phyloP scores from a whole-genome alignment of 2,329 filamentous ascomycete species.

The Aureobasidium sp. region DNA sequence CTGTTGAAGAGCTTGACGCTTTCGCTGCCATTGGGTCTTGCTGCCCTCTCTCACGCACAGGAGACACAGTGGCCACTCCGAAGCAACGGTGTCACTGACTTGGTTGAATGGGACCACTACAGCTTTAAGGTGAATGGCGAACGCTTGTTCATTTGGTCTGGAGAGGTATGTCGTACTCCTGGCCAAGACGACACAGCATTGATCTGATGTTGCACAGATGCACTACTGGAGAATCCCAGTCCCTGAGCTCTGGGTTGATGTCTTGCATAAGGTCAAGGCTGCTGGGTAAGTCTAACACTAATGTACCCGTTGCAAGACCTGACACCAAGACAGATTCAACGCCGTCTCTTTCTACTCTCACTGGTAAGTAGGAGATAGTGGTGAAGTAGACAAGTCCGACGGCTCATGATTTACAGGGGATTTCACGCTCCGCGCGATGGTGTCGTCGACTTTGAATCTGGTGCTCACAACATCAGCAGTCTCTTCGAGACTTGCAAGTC shows the following conservation, averaged over 20 bases:
- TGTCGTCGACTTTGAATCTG: conserved; percentile 43
- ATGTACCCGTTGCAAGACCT: background rate
- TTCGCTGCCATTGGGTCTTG: background rate
- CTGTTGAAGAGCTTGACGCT: conserved; percentile 3
- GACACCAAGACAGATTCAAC: conserved; percentile 30
- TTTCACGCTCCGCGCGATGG: conserved; percentile 14
- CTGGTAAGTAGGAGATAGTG: background rate
- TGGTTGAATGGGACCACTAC: conserved; percentile 50
- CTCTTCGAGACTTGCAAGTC: conserved; percentile 49
- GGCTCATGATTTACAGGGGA: background rate
- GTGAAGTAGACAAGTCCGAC: background rate
- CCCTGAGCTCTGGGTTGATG: conserved; percentile 44
- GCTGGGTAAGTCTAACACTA: conserved; percentile 27
- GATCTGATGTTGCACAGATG: conserved; percentile 24
- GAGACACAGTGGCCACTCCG: conserved; percentile 14
- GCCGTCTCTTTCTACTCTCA: conserved; percentile 27
- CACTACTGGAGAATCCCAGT: conserved; percentile 49
- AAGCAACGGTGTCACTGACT: conserved; percentile 28
- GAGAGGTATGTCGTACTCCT: conserved; percentile 30
- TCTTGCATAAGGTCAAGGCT: conserved; percentile 47
- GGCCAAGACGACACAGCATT: background rate
- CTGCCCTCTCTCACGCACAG: background rate
- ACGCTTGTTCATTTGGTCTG: conserved; percentile 46
- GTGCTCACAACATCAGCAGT: conserved; percentile 47
- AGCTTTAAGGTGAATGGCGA: conserved; percentile 47